Evolutionary conservation across 129 eudicot genomes (phyloP), one percentile per base, ranked within the genome.

Genomic region (Dittrichia graveolens): DNA sequence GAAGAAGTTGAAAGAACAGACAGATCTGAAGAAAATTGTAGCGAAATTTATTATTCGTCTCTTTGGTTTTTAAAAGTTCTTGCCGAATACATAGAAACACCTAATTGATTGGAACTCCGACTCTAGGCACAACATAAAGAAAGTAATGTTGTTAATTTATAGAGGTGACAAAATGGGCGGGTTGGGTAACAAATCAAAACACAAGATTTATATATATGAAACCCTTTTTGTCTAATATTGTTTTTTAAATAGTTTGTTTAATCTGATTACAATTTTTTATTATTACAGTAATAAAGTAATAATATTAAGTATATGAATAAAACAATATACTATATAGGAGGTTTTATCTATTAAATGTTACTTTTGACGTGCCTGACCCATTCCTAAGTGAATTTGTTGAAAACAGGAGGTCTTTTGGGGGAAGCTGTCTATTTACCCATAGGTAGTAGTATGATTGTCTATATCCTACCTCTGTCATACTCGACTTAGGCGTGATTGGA

Each of bases 21-120:
- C 43, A 46, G 57, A 66, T 66, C 43, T 46, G 10, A 66, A 48
- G 43, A 43, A 47, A 13, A 49, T 48, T 50, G 60, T 47, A 67
- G 35, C 12, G 44, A 67, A 16, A 49, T 50, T 68, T 35, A 68
- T 24, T 24, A 24, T 24, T 24, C 31, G 0, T 68, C 73, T 50
- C 61, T 68, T 50, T 53, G 61, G 61, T 52, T 49, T 35, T 49
- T 37, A 50, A 38, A 68, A 38, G n/a, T 7, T 62, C 39, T 47
- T 61, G 78, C 64, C 14, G 15, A 42, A 71, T 57, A 44, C 66
- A 11, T 34, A 35, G 38, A 72, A 34, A 45, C 4, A 35, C 67
- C 43, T 1, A 42, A 72, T 7, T 42, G 66, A 46, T 41, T 71
- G 41, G 55, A 57, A 71, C 49, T 38, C 13, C 3, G n/a, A 12